phyloP scores from a whole-genome alignment of 257 asterid species.

The Salvia miltiorrhiza region DNA sequence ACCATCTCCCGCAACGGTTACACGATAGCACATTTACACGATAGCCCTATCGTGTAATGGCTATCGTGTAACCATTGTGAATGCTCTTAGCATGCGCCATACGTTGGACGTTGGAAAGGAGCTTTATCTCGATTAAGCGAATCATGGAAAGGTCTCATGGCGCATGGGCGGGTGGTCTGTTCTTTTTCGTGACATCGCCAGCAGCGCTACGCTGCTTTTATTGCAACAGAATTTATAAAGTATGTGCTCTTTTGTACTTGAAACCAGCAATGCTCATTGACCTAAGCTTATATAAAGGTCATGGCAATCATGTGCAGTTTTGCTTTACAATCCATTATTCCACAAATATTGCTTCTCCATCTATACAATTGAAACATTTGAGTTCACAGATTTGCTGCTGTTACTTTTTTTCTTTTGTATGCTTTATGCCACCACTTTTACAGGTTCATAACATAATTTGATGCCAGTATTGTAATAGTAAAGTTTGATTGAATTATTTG shows the following conservation, averaged over 20 bases:
- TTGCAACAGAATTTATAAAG: background rate
- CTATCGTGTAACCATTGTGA: too few relatives aligned
- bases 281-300: constrained; percentile 1
- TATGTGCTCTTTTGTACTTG: constrained; percentile 18
- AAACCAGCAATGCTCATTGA: constrained; percentile 9
- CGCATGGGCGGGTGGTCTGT: constrained; percentile 22
- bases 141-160: constrained; percentile 5
- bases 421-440: constrained; percentile 25
- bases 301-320: constrained; percentile 9
- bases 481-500: constrained; percentile 13
- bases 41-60: too few relatives aligned
- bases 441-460: constrained; percentile 6
- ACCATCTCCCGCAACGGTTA: too few relatives aligned
- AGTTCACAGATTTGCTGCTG: background rate
- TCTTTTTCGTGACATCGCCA: constrained; percentile 1
- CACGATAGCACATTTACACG: too few relatives aligned
- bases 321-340: constrained; percentile 31
- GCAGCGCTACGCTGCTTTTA: constrained; percentile 9
- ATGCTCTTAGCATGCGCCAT: constrained; percentile 12
- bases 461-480: constrained; percentile 15
- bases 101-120: background rate
- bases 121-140: background rate
- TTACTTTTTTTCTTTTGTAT: constrained; percentile 2
- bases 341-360: constrained; percentile 19
- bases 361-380: background rate